phyloP scores from a whole-genome alignment of 345 rosid species.

The Cardamine resedifolia region DNA sequence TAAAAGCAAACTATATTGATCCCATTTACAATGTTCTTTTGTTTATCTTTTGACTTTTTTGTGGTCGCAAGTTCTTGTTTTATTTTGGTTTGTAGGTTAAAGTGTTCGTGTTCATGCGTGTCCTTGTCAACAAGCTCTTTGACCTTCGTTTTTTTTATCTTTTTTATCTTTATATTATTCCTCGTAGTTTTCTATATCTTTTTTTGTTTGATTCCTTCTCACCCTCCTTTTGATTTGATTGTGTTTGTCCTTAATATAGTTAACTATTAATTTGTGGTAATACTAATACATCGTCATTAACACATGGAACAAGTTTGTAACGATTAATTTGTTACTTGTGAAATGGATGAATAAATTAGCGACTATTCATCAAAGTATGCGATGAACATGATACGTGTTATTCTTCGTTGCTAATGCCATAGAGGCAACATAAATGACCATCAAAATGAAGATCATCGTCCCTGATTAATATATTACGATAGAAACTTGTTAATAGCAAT shows the following conservation, averaged over 20 bases:
- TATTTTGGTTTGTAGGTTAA: constrained; percentile 5
- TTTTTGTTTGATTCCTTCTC: constrained; percentile 16
- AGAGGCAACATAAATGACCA: constrained; percentile 4
- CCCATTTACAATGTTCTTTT: constrained; percentile 44
- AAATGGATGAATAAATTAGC: neutral
- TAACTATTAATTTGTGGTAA: neutral
- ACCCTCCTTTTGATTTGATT: constrained; percentile 1
- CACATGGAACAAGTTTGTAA: neutral
- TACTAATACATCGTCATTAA: neutral
- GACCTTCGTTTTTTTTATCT: constrained; percentile 27
- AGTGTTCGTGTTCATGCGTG: constrained; percentile 38
- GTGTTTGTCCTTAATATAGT: neutral
- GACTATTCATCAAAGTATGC: neutral
- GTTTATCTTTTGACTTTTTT: constrained; percentile 22
- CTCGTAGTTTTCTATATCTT: constrained; percentile 31
- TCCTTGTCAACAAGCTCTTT: constrained; percentile 33
- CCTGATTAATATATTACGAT: constrained; percentile 1
- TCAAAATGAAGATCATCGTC: neutral
- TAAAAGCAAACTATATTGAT: constrained; percentile 22
- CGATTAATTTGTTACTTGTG: neutral
- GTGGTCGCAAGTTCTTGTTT: constrained; percentile 33
- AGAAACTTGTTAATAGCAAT: too few relatives aligned
- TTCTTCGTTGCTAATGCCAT: neutral
- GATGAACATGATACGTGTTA: neutral
- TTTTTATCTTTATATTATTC: constrained; percentile 30